A percentile compares a stretch with the other conserved stretches of the same genome.
Evolutionary conservation across 805 yeast genomes (phyloP).

Genomic region (Brettanomyces custersianus): DNA sequence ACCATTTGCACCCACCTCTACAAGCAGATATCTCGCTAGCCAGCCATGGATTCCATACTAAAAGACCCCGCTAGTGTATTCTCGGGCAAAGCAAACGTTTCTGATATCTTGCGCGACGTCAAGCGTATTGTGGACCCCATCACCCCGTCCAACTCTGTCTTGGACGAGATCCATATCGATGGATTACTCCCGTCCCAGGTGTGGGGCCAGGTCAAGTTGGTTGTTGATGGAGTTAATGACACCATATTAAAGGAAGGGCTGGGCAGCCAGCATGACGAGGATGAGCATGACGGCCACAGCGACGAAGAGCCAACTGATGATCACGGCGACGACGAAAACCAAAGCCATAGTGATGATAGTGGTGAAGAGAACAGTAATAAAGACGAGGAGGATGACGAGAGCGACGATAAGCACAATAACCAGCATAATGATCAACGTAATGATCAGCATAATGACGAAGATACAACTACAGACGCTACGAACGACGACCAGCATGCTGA

Average conservation of each 20-base stretch:
- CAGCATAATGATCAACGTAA: conserved; percentile 31
- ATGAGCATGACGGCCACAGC: conserved; percentile 6
- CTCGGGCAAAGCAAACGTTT: not conserved
- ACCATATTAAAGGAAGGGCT: conserved; percentile 34
- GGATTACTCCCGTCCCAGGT: conserved; percentile 88
- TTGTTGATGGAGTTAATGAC: conserved; percentile 70
- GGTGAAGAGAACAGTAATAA: conserved; percentile 26
- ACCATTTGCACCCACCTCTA: too few species aligned
- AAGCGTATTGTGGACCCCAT: conserved; percentile 54
- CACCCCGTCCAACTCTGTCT: conserved; percentile 36
- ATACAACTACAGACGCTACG: conserved; percentile 44
- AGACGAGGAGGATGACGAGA: conserved; percentile 17
- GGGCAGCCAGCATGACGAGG: conserved; percentile 16
- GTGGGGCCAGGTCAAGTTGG: conserved; percentile 86
- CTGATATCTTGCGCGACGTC: conserved; percentile 22
- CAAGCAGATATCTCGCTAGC: too few species aligned
- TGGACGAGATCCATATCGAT: conserved; percentile 75
- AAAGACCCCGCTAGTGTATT: conserved; percentile 1
- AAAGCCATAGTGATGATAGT: conserved; percentile 26
- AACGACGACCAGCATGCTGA: conserved; percentile 36
- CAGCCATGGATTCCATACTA: conserved; percentile 1
- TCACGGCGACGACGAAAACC: conserved; percentile 19
- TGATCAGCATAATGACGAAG: conserved; percentile 5
- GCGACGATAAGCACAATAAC: conserved; percentile 14
- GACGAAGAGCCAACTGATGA: conserved; percentile 12